Base-by-base conservation (phyloP, 2,329 filamentous ascomycete genomes). In the Diaporthe sp. region DNA sequence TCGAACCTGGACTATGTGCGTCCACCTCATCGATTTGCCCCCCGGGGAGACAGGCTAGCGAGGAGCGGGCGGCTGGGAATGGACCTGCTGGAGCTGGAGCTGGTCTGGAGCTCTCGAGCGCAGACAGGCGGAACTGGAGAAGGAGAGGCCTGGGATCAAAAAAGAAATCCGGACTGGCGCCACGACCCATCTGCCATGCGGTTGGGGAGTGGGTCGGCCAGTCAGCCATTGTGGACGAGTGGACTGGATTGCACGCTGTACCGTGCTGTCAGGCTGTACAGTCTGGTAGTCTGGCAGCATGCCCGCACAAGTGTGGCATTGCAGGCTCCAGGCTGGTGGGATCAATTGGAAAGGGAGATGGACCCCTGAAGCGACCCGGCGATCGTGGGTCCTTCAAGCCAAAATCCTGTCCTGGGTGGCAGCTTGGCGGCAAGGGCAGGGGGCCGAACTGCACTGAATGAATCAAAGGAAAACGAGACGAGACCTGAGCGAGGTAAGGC, bases 91-190 rank as follows among this genome's bases (percentile, higher is more conserved):
- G 65, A 42, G 65, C 65, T 69, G 34, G 44, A 53, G 44, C 65
- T 68, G 46, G 62, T 9, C 44, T 68, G 62, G 62, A 67, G 62
- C 62, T 68, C 44, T 37, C 46, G 46, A 68, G 25, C 22, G 46
- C 44, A 34, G 25, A 46, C 22, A 42, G 51, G 22, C 34, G 39
- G 34, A 72, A 37, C 37, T 58, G 55, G 53, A 71, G 75, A 77
- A 77, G 72, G 71, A 77, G 62, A 73, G 74, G 75, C 70, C 44
- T 67, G 62, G 73, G 67, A 72, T 74, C 74, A 74, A 74, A 67
- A 37, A 76, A 72, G 44, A 75, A 77, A 74, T 73, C 44, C 59
- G 59, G 65, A 72, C 61, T 62, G 67, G 55, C 72, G 59, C 71
- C 71, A 72, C 74, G 65, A 73, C 46, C 65, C 65, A 69, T 42